A percentile compares a stretch with the other conserved stretches of the same genome.
Conservation (phyloP, 148 eudicot genomes). For the Nepenthes mirabilis region DNA sequence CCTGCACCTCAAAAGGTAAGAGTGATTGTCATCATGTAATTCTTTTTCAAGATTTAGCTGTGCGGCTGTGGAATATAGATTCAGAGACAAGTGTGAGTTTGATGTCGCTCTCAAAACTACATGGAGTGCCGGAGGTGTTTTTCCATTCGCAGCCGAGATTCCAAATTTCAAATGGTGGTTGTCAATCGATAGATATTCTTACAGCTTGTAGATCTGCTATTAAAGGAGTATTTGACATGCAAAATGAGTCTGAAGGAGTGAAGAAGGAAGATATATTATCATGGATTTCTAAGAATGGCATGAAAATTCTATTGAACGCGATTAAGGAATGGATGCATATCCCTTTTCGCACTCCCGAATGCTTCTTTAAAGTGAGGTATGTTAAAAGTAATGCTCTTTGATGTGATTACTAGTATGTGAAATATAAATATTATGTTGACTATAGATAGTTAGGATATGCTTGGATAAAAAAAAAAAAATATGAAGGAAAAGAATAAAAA, state of each 20-base stretch:
- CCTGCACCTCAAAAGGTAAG: slow-evolving; percentile 9
- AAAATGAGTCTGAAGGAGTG: slow-evolving; percentile 15
- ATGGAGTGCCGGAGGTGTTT: slow-evolving; percentile 19
- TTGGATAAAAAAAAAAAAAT: not conserved
- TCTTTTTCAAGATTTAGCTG: slow-evolving; percentile 40
- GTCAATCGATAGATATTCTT: slow-evolving; percentile 23
- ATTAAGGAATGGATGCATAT: slow-evolving; percentile 35
- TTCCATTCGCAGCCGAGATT: slow-evolving; percentile 16
- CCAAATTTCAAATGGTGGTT: slow-evolving; percentile 17
- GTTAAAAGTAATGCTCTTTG: not conserved
- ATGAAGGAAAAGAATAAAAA: too few species aligned
- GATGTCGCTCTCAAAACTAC: slow-evolving; percentile 27
- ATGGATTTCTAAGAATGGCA: slow-evolving; percentile 13
- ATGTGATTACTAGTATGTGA: not conserved
- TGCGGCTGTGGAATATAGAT: slow-evolving; percentile 40
- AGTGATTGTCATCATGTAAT: slow-evolving; percentile 24
- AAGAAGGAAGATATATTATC: slow-evolving; percentile 11
- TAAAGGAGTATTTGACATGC: slow-evolving; percentile 26
- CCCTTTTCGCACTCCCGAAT: slow-evolving; percentile 38
- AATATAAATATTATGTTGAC: not conserved
- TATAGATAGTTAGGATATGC: not conserved
- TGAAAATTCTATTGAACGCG: slow-evolving; percentile 28
- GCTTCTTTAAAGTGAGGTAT: slow-evolving; percentile 74
- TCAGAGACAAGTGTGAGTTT: slow-evolving; percentile 35
- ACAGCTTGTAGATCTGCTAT: slow-evolving; percentile 35